Evolutionary conservation across 139 green algal genomes (phyloP).

Genomic region (Coccomyxa sp.): DNA sequence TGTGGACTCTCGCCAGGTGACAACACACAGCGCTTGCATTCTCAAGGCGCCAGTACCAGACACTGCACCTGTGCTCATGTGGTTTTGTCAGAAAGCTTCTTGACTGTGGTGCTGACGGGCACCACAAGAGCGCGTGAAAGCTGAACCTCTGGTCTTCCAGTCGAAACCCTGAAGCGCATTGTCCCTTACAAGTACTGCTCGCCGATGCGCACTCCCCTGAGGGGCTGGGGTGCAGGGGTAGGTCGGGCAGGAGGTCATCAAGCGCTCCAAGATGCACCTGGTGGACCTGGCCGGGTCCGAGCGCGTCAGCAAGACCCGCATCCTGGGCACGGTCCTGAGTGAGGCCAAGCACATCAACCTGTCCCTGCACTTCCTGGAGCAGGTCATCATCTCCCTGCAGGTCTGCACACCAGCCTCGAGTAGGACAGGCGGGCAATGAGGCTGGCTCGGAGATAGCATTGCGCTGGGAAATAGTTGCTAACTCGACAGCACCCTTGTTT

Average conservation of each 20-base stretch:
- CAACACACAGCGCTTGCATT: background rate
- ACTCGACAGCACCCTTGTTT: background rate
- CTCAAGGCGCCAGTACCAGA: background rate
- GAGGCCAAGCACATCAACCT: conserved; percentile 83
- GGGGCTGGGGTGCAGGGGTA: too few species aligned
- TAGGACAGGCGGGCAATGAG: background rate
- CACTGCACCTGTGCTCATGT: too few species aligned
- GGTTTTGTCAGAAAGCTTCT: background rate
- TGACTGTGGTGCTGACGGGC: background rate
- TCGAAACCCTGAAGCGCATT: too few species aligned
- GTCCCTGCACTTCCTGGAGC: conserved; percentile 78
- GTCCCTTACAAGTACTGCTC: too few species aligned
- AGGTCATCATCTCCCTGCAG: conserved; percentile 85
- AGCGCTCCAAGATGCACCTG: conserved; percentile 80
- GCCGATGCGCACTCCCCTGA: too few species aligned
- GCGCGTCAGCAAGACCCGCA: conserved; percentile 62
- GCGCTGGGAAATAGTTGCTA: background rate
- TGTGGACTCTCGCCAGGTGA: conserved; percentile 55
- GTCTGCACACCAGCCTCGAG: conserved; percentile 2
- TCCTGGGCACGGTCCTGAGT: conserved; percentile 62
- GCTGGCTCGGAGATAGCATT: background rate
- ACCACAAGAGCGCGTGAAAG: background rate
- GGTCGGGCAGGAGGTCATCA: conserved; percentile 55
- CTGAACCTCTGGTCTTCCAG: background rate
- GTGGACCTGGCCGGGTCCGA: conserved; percentile 88